These are phyloP conservation scores for Melampsora larici-populina DNA, from an alignment of 1,284 basidiomycete genomes.

Conservation along the genomic window DNA sequence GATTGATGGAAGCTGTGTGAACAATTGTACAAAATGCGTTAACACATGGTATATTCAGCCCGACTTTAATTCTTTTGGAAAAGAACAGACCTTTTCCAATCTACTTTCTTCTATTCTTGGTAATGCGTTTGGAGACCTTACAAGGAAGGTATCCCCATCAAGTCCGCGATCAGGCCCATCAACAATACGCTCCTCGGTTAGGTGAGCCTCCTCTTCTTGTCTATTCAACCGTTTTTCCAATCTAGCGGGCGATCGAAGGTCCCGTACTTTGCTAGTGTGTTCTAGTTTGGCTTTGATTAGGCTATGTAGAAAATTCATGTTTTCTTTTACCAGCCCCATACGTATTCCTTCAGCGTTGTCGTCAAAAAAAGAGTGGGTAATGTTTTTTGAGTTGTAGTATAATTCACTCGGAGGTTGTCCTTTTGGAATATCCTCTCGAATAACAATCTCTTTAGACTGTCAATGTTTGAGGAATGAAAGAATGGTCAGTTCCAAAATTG, in stretches of 20 bases:
- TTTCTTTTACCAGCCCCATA: not conserved
- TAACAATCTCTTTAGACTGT: not conserved
- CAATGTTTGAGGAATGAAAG: not conserved
- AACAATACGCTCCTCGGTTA: no score
- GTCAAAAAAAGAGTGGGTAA: not conserved
- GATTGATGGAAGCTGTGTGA: not conserved
- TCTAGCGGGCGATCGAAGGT: not conserved
- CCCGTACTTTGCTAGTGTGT: not conserved
- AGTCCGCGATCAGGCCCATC: not conserved
- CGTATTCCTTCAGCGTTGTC: not conserved
- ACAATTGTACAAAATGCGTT: not conserved
- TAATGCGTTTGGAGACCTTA: not conserved
- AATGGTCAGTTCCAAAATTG: not conserved
- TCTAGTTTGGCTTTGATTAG: constrained; percentile 3
- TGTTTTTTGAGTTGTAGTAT: not conserved
- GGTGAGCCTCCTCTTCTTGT: not conserved
- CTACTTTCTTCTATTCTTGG: not conserved
- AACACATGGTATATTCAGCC: not conserved
- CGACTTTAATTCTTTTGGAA: not conserved
- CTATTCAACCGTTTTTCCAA: not conserved
- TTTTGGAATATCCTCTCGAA: not conserved
- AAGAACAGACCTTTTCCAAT: not conserved
- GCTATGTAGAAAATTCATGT: constrained; percentile 2
- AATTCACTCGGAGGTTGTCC: not conserved
- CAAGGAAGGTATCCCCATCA: not conserved